Evolutionary conservation across 345 rosid species (phyloP), one percentile per base, ranked within the genome.

Genomic region (Zanthoxylum bungeanum): DNA sequence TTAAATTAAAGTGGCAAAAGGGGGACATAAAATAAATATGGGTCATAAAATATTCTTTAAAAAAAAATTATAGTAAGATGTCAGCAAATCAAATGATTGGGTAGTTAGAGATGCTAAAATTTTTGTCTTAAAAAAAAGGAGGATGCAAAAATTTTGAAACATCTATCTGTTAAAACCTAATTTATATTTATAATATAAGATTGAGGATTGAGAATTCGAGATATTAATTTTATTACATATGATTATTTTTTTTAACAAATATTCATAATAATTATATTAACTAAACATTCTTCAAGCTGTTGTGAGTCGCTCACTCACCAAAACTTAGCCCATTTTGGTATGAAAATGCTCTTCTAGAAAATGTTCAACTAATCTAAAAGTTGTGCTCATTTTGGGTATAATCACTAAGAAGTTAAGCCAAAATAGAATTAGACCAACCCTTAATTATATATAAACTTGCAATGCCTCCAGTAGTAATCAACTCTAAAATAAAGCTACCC

Each of bases 51-150:
- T n/a, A n/a, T n/a, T n/a, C 6, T 22, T 24, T 12, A 2, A 21
- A 61, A 61, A 4, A 37, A 37, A 2, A 44, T 28, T 28, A 28
- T 4, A 4, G 14, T 47, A 28, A 12, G 44, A 39, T 22, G 36
- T 61, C 2, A 14, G n/a, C 9, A 62, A 40, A 60, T 27, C 60
- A n/a, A 78, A 75, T 81, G 80, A 81, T 78, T 66, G 68, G 72
- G 79, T 81, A 5, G 82, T 78, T 82, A 61, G 69, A 64, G 76
- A 70, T 78, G 78, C 78, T 73, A 67, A 58, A 40, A n/a, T n/a
- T n/a, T n/a, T n/a, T n/a, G n/a, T n/a, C n/a, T n/a, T n/a, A n/a
- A n/a, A n/a, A n/a, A n/a, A n/a, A n/a, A n/a, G n/a, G n/a, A n/a
- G n/a, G n/a, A n/a, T n/a, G n/a, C n/a, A n/a, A n/a, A n/a, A n/a